Conservation (phyloP, 345 rosid species). For the Citrus reticulata region DNA sequence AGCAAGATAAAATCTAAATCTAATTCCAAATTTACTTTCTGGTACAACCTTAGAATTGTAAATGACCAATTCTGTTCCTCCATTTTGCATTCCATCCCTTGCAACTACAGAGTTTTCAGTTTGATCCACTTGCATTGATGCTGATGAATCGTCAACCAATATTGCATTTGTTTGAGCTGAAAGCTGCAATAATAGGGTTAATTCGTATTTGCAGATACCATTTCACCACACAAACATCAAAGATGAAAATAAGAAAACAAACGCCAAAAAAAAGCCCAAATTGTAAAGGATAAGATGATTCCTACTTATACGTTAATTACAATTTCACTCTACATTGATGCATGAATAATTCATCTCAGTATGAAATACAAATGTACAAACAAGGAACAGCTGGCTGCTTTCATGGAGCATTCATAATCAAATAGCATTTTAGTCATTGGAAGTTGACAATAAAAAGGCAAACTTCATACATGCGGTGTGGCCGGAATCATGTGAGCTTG, state of each 20-base stretch:
- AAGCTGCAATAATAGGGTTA: constrained; percentile 21
- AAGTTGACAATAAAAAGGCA: too few relatives aligned
- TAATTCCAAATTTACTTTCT: neutral
- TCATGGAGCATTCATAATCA: neutral
- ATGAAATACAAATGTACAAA: neutral
- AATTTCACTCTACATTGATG: neutral
- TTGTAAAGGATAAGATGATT: neutral
- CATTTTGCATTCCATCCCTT: constrained; percentile 35
- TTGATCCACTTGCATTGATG: constrained; percentile 36
- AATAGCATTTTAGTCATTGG: neutral
- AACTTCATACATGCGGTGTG: neutral
- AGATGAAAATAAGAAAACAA: neutral
- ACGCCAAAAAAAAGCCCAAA: neutral
- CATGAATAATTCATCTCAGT: neutral
- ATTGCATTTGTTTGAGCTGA: constrained; percentile 24
- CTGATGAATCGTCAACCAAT: constrained; percentile 27
- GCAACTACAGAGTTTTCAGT: constrained; percentile 17
- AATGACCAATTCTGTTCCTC: constrained; percentile 38
- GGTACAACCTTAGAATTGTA: constrained; percentile 38
- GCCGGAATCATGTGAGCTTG: neutral
- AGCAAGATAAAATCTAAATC: neutral
- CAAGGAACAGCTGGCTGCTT: neutral
- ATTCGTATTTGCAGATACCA: neutral
- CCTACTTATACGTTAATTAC: neutral
- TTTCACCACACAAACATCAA: neutral